Base-by-base conservation (phyloP, 192 early-diverging fungal species). In the Dissophora globulifera region DNA sequence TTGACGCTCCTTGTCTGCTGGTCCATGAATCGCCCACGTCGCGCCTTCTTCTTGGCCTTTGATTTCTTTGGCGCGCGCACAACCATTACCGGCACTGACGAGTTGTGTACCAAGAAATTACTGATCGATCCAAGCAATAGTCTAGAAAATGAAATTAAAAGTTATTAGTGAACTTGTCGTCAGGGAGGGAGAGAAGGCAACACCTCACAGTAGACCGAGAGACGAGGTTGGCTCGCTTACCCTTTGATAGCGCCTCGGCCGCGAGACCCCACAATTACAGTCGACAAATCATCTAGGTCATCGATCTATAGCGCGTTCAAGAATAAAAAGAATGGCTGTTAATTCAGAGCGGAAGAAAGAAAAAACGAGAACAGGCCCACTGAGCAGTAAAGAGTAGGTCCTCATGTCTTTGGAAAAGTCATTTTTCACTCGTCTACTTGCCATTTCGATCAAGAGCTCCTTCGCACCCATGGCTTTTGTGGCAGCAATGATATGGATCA, bases 21-120 rank as follows among this genome's bases (percentile, higher is more conserved):
- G n/a, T 76, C 72, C 2, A 50, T 5, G 13, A 56, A 3, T 5
- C 64, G 63, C 40, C 63, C 45, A 6, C 38, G 46, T 23, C 72
- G 42, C 0, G 57, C 22, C 32, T 78, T 70, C 49, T 71, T 82
- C 59, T 80, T 79, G 7, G 57, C 57, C 29, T 76, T 82, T 26
- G 63, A 54, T 43, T 80, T 81, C 31, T 80, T 82, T 7, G 79
- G 80, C 11, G 65, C 67, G 13, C 74, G 66, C 23, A 86, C 78
- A 3, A 86, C 84, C 33, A 81, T 75, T 16, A 86, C 84, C 2
- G 84, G 84, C 3, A 82, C 82, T 11, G 82, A 69, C 10, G 82
- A 83, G 42, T 86, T 86, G 52, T 86, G 84, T 8, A 86, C 82
- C 26, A 86, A 57, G 50, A 80, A 86, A 15, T 82, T 83, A 58